Conservation (phyloP, 2,329 filamentous ascomycete species). For the Elsinoe batatas region DNA sequence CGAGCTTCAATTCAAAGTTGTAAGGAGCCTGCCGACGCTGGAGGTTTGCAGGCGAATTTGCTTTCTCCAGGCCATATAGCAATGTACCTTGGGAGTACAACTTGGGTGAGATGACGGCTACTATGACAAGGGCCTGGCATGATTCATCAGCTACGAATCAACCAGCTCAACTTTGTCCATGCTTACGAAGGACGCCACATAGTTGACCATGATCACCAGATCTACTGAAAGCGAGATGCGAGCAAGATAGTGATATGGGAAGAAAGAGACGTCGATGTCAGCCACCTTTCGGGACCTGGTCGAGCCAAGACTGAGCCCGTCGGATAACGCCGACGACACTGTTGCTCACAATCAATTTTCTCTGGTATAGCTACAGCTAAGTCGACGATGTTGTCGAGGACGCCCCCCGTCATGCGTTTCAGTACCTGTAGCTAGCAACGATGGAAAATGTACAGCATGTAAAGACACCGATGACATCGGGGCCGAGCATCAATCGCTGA, state of each 20-base stretch:
- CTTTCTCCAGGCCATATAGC: neutral
- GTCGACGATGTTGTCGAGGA: too few relatives aligned
- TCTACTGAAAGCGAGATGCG: too few relatives aligned
- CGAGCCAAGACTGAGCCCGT: too few relatives aligned
- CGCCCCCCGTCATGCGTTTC: too few relatives aligned
- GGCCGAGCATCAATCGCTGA: too few relatives aligned
- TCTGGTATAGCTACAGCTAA: too few relatives aligned
- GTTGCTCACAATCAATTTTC: too few relatives aligned
- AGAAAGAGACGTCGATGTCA: neutral
- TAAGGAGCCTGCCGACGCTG: conserved; percentile 7
- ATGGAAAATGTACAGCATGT: too few relatives aligned
- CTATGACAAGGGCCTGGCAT: conserved; percentile 7
- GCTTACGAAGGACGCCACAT: conserved; percentile 2
- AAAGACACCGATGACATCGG: too few relatives aligned
- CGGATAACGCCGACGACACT: too few relatives aligned
- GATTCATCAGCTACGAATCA: neutral
- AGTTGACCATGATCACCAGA: neutral
- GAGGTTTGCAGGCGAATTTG: neutral
- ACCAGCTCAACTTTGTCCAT: neutral
- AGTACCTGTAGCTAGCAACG: too few relatives aligned
- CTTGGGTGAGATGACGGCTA: conserved; percentile 9
- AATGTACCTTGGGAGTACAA: conserved; percentile 5
- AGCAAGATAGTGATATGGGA: neutral
- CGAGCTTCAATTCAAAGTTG: conserved; percentile 25
- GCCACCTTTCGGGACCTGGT: too few relatives aligned